Conservation (phyloP, 2,329 filamentous ascomycete species). For the Thielaviopsis euricoi region DNA sequence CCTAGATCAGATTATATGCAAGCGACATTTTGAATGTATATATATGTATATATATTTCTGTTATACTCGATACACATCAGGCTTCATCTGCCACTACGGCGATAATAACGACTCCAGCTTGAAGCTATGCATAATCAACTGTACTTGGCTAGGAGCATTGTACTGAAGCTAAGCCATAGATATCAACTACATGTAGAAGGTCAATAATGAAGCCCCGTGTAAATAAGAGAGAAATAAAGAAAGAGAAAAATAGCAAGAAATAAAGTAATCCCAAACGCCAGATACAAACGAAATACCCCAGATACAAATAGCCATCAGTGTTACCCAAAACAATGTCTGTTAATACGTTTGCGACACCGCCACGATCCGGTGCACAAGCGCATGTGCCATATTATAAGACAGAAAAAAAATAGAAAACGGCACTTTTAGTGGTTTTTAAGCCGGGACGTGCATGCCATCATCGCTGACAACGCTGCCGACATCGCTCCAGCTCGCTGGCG, state of each 20-base stretch:
- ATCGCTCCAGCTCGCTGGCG: conserved; percentile 48
- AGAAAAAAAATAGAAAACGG: conserved; percentile 1
- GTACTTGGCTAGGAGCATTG: too few species aligned
- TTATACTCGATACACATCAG: not conserved
- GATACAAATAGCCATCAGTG: too few species aligned
- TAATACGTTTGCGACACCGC: not conserved
- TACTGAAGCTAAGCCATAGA: too few species aligned
- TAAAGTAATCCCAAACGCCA: too few species aligned
- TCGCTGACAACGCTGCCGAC: conserved; percentile 47
- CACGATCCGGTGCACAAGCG: not conserved
- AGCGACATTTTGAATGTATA: not conserved
- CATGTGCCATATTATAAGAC: not conserved
- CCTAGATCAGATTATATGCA: not conserved
- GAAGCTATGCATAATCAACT: too few species aligned
- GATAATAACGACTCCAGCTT: not conserved
- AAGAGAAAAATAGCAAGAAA: too few species aligned
- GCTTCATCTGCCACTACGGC: not conserved
- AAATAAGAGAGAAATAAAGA: too few species aligned
- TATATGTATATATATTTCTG: too few species aligned
- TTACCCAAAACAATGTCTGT: too few species aligned
- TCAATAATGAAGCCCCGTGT: too few species aligned
- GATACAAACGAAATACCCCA: too few species aligned
- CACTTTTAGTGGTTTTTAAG: conserved; percentile 16
- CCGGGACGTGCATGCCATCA: conserved; percentile 24
- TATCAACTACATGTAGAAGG: too few species aligned